These are phyloP conservation scores for Fusarium austroafricanum DNA, from an alignment of 2,329 filamentous ascomycete genomes.

Conservation along the genomic window DNA sequence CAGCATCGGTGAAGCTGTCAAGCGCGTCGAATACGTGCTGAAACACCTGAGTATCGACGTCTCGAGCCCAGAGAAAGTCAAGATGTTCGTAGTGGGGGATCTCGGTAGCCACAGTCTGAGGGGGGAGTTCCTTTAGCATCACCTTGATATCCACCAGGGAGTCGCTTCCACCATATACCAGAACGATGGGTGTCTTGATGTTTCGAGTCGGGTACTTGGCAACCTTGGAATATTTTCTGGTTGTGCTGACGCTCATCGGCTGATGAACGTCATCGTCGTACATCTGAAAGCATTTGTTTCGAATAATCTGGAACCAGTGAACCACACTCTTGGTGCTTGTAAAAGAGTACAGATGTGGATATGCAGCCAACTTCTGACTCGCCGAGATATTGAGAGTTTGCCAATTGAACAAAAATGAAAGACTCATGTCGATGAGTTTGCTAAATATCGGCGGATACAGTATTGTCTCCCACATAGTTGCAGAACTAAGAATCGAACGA, in stretches of 20 bases:
- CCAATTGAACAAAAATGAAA: constrained; percentile 92
- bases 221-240: constrained; percentile 91
- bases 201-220: constrained; percentile 96
- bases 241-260: constrained; percentile 75
- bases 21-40: constrained; percentile 91
- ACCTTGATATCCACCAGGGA: constrained; percentile 92
- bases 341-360: constrained; percentile 95
- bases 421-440: constrained; percentile 82
- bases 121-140: constrained; percentile 90
- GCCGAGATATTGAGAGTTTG: constrained; percentile 82
- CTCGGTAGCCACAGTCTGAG: constrained; percentile 85
- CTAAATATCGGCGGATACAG: constrained; percentile 95
- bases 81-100: constrained; percentile 96
- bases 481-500: constrained; percentile 88
- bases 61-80: constrained; percentile 93
- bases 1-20: constrained; percentile 72
- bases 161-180: constrained; percentile 94
- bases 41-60: constrained; percentile 87
- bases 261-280: constrained; percentile 94
- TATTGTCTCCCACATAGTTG: constrained; percentile 97
- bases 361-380: constrained; percentile 93
- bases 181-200: constrained; percentile 93
- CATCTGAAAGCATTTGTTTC: constrained; percentile 97
- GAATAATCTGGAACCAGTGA: constrained; percentile 99
- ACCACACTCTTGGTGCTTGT: constrained; percentile 97